Percentiles rank a stretch among this genome's conserved stretches.
These are phyloP conservation scores for Amorphotheca resinae DNA, from an alignment of 495 filamentous ascomycete genomes.

Conservation along the genomic window DNA sequence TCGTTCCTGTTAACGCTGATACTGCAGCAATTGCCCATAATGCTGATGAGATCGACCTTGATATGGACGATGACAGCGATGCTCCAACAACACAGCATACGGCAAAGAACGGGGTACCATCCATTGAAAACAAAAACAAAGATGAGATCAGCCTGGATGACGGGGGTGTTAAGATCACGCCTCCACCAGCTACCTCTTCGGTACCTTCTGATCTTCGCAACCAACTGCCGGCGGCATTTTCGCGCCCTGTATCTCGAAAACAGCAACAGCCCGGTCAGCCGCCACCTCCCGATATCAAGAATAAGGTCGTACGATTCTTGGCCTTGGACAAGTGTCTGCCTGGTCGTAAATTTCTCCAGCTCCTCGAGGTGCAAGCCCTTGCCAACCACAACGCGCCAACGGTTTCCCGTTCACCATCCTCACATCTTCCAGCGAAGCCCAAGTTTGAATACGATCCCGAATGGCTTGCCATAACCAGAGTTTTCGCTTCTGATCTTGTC, in stretches of 20 bases:
- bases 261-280: slow-evolving; percentile 31
- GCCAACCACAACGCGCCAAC: neutral
- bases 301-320: slow-evolving; percentile 70
- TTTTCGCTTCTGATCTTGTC: slow-evolving; percentile 49
- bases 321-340: slow-evolving; percentile 83
- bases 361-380: slow-evolving; percentile 43
- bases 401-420: neutral
- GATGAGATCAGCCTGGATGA: slow-evolving; percentile 40
- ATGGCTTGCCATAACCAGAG: slow-evolving; percentile 86
- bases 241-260: slow-evolving; percentile 25
- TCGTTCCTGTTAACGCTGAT: neutral
- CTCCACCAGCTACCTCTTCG: slow-evolving; percentile 10
- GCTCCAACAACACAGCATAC: neutral
- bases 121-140: slow-evolving; percentile 35
- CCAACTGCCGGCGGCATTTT: slow-evolving; percentile 55
- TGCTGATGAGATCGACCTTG: slow-evolving; percentile 43
- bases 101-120: neutral
- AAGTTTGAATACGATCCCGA: slow-evolving; percentile 75
- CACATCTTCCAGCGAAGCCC: slow-evolving; percentile 9
- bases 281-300: slow-evolving; percentile 44
- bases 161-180: slow-evolving; percentile 19
- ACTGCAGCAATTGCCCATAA: slow-evolving; percentile 21
- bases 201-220: slow-evolving; percentile 48
- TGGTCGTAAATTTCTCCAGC: slow-evolving; percentile 66
- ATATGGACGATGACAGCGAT: slow-evolving; percentile 31